Base-by-base conservation (phyloP, 306 rosid species). In the Macrotyloma uniflorum region DNA sequence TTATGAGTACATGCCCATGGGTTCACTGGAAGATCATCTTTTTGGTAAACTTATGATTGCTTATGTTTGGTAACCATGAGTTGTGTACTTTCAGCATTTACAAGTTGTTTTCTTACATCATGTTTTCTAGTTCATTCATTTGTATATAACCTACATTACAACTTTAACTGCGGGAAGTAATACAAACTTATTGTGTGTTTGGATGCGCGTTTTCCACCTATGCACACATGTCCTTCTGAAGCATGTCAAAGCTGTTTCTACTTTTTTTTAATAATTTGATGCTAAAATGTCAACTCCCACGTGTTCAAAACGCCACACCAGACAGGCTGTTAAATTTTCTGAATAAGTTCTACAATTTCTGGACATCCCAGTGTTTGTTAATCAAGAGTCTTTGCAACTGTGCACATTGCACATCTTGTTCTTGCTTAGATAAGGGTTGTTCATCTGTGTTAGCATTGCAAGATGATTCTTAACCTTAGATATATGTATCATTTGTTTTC, bases 1-100 rank as follows among this genome's bases (percentile, higher is more conserved):
- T 64, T 93, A 93, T 38, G 98, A 93, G 79, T 93, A 84, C 86
- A 88, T 93, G 97, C 89, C 95, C 1, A 88, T 89, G 91, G 97
- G 98, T 66, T 89, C 90, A 85, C 74, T 93, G 43, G 95, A 89
- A 82, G 90, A 87, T 78, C 97, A 93, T 85, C 98, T 93, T 30
- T 89, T 91, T 45, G 95, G 98, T 91, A 88, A 57, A 9, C 57
- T 19, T 42, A 35, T 68, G 4, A n/a, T 75, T 73, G 23, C 15
- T 26, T 80, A 8, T 77, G 46, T 38, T 38, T 38, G 12, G 43
- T 38, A 38, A 9, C 43, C 13, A 38, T 3, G 43, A 38, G 15
- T 42, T 1, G 15, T 12, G 47, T 42, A 12, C 47, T 42, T 42
- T 42, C 47, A 12, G 16, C 47, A 42, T 42, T 42, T 42, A 11